Evolutionary conservation across 116 monocot species (phyloP).

Genomic region (Phalaenopsis hybrid): DNA sequence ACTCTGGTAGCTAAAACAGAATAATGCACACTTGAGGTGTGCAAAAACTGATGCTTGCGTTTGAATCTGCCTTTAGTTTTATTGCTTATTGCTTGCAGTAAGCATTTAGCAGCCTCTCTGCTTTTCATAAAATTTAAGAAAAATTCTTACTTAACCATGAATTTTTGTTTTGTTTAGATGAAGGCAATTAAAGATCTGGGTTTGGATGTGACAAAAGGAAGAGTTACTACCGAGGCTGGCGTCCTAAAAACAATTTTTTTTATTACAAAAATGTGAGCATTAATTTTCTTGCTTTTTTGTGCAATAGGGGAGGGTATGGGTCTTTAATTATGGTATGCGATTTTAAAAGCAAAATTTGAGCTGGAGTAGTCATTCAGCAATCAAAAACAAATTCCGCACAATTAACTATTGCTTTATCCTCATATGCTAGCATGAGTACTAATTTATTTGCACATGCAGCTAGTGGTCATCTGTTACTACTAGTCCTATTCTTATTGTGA

Average conservation of each 20-base stretch:
- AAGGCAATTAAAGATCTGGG: slow-evolving; percentile 87
- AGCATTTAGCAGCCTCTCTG: background rate
- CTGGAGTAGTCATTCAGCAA: too few species aligned
- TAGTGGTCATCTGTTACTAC: background rate
- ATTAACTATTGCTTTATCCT: background rate
- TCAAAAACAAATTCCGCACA: too few species aligned
- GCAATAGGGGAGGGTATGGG: background rate
- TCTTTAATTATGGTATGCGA: background rate
- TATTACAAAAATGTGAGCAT: slow-evolving; percentile 55
- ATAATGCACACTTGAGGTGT: background rate
- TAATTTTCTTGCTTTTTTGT: background rate
- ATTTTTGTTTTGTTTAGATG: slow-evolving; percentile 52
- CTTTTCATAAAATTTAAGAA: background rate
- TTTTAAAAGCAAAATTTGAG: too few species aligned
- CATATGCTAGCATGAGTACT: too few species aligned
- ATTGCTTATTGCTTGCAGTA: background rate
- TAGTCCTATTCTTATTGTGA: background rate
- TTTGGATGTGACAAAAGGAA: slow-evolving; percentile 86
- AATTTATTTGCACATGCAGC: background rate
- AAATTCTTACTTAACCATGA: background rate
- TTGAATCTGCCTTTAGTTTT: background rate
- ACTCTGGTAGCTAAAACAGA: background rate
- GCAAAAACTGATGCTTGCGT: background rate
- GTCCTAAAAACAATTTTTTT: slow-evolving; percentile 58
- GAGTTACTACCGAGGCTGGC: slow-evolving; percentile 48